Evolutionary conservation across 257 asterid species (phyloP).

Genomic region (Solanum piurae): DNA sequence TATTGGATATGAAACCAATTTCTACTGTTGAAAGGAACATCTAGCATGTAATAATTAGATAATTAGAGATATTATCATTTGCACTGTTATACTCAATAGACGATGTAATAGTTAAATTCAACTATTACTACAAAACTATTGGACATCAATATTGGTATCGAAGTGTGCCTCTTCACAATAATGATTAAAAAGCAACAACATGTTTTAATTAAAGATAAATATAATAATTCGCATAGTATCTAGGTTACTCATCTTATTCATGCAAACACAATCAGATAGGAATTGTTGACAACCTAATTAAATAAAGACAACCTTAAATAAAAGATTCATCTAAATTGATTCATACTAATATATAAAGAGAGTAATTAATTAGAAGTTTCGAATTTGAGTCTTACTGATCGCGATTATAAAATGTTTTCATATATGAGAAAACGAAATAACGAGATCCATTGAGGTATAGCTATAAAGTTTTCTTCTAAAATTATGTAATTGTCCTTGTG

Average conservation of each 20-base stretch:
- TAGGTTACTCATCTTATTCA: background rate
- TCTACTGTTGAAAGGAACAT: background rate
- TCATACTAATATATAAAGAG: background rate
- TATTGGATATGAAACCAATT: background rate
- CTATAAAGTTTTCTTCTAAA: background rate
- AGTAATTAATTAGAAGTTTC: background rate
- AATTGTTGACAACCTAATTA: background rate
- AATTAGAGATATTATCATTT: background rate
- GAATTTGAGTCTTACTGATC: no score
- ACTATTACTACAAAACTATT: no score
- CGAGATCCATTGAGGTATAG: background rate
- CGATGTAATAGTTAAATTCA: no score
- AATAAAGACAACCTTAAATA: background rate
- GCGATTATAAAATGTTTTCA: background rate
- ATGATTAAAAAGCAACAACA: background rate
- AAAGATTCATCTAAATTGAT: background rate
- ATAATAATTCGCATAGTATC: background rate
- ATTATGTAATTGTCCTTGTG: background rate
- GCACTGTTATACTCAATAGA: background rate
- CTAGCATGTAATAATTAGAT: background rate
- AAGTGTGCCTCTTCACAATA: background rate
- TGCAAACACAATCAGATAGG: background rate
- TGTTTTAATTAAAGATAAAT: background rate
- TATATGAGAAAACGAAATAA: background rate
- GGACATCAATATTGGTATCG: background rate